phyloP scores from a whole-genome alignment of 179 eudicot genomes.

The Silene coronaria region DNA sequence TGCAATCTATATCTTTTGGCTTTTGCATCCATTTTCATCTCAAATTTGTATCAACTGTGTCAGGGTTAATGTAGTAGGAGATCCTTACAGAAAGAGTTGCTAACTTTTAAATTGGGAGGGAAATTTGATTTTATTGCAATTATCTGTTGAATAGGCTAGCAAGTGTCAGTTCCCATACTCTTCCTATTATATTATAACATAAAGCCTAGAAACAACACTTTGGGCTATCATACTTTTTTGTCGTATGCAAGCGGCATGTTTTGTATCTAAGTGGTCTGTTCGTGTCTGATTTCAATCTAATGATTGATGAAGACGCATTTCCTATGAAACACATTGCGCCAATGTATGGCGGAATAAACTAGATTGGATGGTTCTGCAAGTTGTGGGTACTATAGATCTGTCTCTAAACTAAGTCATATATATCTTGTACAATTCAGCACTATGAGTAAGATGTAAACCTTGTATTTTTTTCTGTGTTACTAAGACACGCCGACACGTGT shows the following conservation, averaged over 20 bases:
- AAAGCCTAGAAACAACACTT: no score
- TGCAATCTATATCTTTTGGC: neutral
- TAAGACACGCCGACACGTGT: no score
- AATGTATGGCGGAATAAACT: neutral
- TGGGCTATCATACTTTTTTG: no score
- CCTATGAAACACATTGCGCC: neutral
- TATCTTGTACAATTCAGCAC: neutral
- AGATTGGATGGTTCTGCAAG: neutral
- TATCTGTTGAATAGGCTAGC: neutral
- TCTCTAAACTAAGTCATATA: neutral
- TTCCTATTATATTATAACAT: no score
- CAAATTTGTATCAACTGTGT: neutral
- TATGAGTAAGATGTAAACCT: no score
- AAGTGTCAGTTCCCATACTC: neutral
- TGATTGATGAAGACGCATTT: neutral
- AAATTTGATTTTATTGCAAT: neutral
- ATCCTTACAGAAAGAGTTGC: neutral
- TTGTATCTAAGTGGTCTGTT: no score
- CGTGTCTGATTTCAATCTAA: no score
- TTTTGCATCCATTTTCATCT: neutral
- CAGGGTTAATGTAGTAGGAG: neutral
- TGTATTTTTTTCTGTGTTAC: neutral
- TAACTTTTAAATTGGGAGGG: neutral
- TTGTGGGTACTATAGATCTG: neutral
- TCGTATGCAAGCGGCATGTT: no score